These are phyloP conservation scores for Tolypocladium inflatum DNA, from an alignment of 2,329 filamentous ascomycete species.

Conservation along the genomic window DNA sequence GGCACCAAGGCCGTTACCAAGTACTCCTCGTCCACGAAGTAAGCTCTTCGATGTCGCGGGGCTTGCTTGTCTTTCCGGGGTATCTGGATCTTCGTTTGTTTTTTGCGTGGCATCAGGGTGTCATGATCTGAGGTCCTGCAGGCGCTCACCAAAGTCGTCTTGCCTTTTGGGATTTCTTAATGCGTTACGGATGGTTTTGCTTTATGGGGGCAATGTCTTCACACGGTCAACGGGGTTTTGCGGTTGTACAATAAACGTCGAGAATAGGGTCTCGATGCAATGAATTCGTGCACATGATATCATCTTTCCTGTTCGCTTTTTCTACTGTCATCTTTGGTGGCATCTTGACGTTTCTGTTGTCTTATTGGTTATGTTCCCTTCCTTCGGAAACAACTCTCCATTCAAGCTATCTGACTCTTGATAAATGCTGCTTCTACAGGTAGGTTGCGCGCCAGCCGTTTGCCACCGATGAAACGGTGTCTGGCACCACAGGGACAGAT, in stretches of 20 bases:
- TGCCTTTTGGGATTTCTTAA: conserved; percentile 49
- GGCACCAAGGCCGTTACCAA: conserved; percentile 99
- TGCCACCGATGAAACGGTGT: neutral
- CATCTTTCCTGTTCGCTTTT: neutral
- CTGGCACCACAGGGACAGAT: neutral
- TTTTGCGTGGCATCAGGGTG: conserved; percentile 48
- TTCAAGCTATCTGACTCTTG: neutral
- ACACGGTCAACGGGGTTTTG: conserved; percentile 60
- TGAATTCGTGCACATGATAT: conserved; percentile 52
- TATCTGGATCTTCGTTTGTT: conserved; percentile 38
- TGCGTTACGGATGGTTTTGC: conserved; percentile 65
- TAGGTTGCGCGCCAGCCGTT: neutral
- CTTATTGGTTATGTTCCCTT: neutral
- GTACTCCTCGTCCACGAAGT: conserved; percentile 99
- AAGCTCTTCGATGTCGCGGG: conserved; percentile 40
- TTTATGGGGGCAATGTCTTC: conserved; percentile 61
- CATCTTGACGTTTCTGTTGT: neutral
- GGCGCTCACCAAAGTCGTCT: conserved; percentile 16
- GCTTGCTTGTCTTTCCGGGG: conserved; percentile 46
- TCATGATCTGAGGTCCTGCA: conserved; percentile 45
- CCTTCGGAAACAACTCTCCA: neutral
- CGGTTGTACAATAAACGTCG: conserved; percentile 64
- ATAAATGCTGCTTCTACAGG: too few relatives aligned
- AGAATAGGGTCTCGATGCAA: conserved; percentile 53
- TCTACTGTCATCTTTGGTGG: conserved; percentile 2